Evolutionary conservation across 2,329 filamentous ascomycete species (phyloP), one percentile per base, ranked within the genome.

Genomic region (Calonectria honghensis): DNA sequence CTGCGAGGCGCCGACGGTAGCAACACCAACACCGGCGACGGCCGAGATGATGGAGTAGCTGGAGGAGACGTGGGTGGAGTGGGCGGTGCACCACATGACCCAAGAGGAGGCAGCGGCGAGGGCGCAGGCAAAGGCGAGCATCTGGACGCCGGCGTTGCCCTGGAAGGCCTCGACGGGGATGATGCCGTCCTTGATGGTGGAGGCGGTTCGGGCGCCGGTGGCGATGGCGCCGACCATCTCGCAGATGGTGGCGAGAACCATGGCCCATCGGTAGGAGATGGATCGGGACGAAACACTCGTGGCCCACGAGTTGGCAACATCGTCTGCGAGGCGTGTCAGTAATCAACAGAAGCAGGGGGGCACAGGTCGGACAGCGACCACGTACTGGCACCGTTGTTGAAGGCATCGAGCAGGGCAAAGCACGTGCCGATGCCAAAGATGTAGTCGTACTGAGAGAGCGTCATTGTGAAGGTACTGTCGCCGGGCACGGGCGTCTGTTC

Each of bases 231-330:
- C 93, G 61, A 91, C 84, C 84, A 94, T 88, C 84, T 95, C 93
- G 84, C 94, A 94, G 75, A 94, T 84, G 65, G 90, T 90, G 63
- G 91, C 91, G 61, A 94, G 86, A 50, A 93, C 79, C 91, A 93
- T 93, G 77, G 92, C 93, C 85, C 93, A 91, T 79, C 91, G 85
- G 86, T 94, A 94, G 4, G 92, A 88, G 81, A 95, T 89, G 77
- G 94, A 96, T 69, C 94, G 88, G n/a, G 94, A 96, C 27, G 94
- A 96, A 73, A 96, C 94, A 63, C 91, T 93, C 79, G 94, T 96
- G 11, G 94, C 94, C 93, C 94, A 96, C 63, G 94, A 88, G 86
- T 96, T 96, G 82, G 94, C 94, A 72, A 96, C 94, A 93, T 96
- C 94, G 85, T 96, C 92, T 93, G 73, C 32, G 24, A 13, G 18